Conservation (phyloP, 2,329 filamentous ascomycete genomes). For the Aspergillus thermomutatus region DNA sequence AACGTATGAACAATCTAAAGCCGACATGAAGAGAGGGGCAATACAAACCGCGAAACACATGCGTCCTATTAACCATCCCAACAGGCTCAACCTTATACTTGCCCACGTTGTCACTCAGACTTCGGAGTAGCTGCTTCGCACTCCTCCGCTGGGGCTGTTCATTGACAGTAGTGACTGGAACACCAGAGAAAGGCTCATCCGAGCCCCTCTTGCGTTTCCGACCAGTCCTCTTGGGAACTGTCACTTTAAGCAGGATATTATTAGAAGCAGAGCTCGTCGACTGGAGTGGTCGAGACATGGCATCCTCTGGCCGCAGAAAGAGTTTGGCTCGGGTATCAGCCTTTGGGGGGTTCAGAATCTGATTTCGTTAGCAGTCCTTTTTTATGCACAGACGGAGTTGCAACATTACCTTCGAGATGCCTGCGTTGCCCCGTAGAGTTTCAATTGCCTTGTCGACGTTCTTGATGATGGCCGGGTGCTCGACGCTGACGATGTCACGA, state of each 20-base stretch:
- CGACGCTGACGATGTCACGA: constrained; percentile 57
- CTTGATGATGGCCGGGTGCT: constrained; percentile 65
- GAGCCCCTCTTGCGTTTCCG: constrained; percentile 81
- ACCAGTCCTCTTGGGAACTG: constrained; percentile 80
- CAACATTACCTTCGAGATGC: constrained; percentile 50
- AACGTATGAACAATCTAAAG: neutral
- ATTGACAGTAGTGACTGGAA: constrained; percentile 30
- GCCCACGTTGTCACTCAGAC: constrained; percentile 66
- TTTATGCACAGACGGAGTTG: neutral
- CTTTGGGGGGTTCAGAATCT: constrained; percentile 47
- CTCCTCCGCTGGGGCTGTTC: constrained; percentile 17
- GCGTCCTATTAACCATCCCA: constrained; percentile 72
- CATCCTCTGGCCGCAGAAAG: constrained; percentile 77
- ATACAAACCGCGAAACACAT: constrained; percentile 73
- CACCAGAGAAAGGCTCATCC: constrained; percentile 59
- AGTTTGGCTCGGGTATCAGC: constrained; percentile 57
- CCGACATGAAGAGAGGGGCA: neutral
- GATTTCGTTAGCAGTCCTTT: neutral
- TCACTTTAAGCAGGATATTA: constrained; percentile 82
- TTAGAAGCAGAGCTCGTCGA: constrained; percentile 74
- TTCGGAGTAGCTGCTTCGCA: constrained; percentile 35
- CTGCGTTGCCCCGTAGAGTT: constrained; percentile 57
- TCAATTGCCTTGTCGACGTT: constrained; percentile 62
- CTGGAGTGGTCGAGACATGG: constrained; percentile 71
- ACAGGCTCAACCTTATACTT: constrained; percentile 67